Evolutionary conservation across 2,329 filamentous ascomycete genomes (phyloP).

Genomic region (Penicillium decumbens): DNA sequence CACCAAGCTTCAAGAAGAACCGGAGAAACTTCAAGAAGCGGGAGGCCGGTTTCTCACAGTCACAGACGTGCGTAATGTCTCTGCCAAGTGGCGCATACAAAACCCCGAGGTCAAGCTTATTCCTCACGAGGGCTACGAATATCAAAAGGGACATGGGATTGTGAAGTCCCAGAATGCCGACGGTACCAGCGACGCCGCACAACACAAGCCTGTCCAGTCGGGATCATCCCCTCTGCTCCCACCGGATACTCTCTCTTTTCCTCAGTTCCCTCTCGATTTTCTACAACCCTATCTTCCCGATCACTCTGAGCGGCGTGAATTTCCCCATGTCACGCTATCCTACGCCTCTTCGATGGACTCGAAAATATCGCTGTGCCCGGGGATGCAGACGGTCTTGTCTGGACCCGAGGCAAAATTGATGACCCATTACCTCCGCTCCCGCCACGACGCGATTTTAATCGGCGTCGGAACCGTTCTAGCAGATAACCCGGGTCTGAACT

Average conservation of each 20-base stretch:
- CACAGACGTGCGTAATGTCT: constrained; percentile 47
- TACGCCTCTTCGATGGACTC: constrained; percentile 89
- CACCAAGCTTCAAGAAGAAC: constrained; percentile 46
- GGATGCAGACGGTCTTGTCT: constrained; percentile 76
- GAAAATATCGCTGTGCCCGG: constrained; percentile 68
- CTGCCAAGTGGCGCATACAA: constrained; percentile 46
- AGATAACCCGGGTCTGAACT: constrained; percentile 83
- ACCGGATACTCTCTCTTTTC: constrained; percentile 44
- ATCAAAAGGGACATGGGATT: constrained; percentile 43
- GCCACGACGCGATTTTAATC: constrained; percentile 78
- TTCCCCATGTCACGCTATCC: constrained; percentile 69
- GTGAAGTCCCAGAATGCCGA: constrained; percentile 29
- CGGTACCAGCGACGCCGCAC: constrained; percentile 10
- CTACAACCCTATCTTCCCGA: constrained; percentile 51
- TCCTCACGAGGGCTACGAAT: constrained; percentile 45
- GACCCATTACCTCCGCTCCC: constrained; percentile 83
- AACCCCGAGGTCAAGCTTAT: constrained; percentile 43
- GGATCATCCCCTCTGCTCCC: constrained; percentile 24
- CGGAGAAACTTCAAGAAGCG: constrained; percentile 41
- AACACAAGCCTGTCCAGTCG: constrained; percentile 9
- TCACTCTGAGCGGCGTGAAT: constrained; percentile 28
- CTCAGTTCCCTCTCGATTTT: constrained; percentile 43
- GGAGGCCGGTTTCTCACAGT: constrained; percentile 46
- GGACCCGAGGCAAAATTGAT: constrained; percentile 80
- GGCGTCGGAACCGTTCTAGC: constrained; percentile 79